Conservation (phyloP, 352 stramenopile genomes). For the Phytophthora pistaciae region DNA sequence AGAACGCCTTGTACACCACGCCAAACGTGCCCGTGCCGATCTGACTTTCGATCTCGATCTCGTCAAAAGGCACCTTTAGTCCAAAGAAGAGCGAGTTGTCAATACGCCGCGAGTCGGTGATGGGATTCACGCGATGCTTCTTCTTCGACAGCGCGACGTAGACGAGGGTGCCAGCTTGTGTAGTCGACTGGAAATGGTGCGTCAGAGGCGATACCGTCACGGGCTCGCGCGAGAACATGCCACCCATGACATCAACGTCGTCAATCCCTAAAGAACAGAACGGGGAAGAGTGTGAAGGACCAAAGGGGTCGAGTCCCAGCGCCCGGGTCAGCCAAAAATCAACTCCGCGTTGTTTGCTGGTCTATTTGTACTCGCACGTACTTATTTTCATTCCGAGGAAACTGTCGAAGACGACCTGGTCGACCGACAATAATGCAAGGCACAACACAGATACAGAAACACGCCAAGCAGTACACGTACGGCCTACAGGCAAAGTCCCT, state of each 20-base stretch:
- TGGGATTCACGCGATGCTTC: conserved; percentile 53
- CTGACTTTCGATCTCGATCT: conserved; percentile 73
- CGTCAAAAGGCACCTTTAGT: conserved; percentile 68
- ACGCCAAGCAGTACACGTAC: no score
- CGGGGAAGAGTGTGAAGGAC: background rate
- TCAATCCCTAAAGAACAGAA: background rate
- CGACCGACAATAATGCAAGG: background rate
- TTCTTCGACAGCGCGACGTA: conserved; percentile 80
- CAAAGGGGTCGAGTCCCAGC: background rate
- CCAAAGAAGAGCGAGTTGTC: conserved; percentile 76
- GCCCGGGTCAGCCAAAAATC: background rate
- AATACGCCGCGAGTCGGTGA: conserved; percentile 69
- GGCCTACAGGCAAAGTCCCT: no score
- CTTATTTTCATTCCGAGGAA: background rate
- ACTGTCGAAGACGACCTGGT: background rate
- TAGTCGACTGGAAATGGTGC: conserved; percentile 70
- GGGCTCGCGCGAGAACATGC: conserved; percentile 59
- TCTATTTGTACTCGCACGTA: background rate
- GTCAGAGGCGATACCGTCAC: conserved; percentile 71
- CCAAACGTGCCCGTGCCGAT: conserved; percentile 82
- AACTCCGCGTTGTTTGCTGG: background rate
- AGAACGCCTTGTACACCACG: conserved; percentile 82
- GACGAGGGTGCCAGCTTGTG: conserved; percentile 75
- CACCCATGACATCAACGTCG: conserved; percentile 47
- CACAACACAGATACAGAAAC: background rate